Base-by-base conservation (phyloP, 768 basidiomycete genomes). In the Gelatoporia subvermispora region DNA sequence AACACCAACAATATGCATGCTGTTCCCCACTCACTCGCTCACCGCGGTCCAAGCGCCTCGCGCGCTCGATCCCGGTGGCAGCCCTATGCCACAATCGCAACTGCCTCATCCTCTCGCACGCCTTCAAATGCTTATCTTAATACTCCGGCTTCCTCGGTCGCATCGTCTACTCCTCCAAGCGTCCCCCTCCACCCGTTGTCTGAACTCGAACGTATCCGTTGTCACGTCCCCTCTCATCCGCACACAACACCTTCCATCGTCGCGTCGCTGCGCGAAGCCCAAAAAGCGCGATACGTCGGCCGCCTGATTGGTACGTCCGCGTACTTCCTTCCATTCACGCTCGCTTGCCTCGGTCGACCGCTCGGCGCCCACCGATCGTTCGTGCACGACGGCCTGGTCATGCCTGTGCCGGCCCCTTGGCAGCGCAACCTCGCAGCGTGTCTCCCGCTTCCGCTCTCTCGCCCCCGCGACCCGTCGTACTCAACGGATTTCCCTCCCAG, bases 21-120 rank as follows among this genome's bases (percentile, higher is more conserved):
- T 23, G 55, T 69, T 35, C 61, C 70, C n/a, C 73, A 76, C 47
- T 65, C 81, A 9, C 68, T 87, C 48, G 77, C 86, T 71, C 85
- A 86, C 63, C 71, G 86, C 73, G 85, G 83, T 35, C 79, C 82
- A 38, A 78, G 82, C 52, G 69, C 70, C 16, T 60, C 85, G 50
- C 81, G 86, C 57, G 70, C 82, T 43, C 72, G 84, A 64, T 72
- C 82, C 58, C 83, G 88, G 58, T 90, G 88, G 87, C 88, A 89
- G 69, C 88, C 88, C 56, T 91, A 89, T 66, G 63, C 79, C 45
- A 65, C 74, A 11, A 48, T 59, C 75, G 38, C 22, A 65, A 65
- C 51, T 67, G 73, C 21, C 65, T 21, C 24, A 64, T 39, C 68
- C 71, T 49, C 66, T 43, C 65, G 60, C 25, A 61, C 70, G 35